These are phyloP conservation scores for Lycium barbarum DNA, from an alignment of 257 asterid species.

Conservation along the genomic window DNA sequence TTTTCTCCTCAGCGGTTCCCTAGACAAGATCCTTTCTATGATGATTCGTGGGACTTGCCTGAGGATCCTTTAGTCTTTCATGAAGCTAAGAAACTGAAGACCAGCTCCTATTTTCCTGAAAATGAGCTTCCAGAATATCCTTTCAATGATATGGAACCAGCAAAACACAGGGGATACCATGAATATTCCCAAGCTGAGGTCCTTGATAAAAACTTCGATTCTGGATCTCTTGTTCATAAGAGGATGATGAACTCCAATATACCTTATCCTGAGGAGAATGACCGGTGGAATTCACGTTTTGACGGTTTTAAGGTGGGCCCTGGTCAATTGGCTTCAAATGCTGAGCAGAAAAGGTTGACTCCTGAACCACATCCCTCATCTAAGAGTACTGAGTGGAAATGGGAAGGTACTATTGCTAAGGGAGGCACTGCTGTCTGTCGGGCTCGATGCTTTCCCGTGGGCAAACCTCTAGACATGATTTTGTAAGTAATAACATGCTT, in stretches of 20 bases:
- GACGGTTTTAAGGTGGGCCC: conserved; percentile 57
- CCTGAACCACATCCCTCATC: conserved; percentile 56
- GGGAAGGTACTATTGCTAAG: conserved; percentile 96
- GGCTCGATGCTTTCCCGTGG: conserved; percentile 98
- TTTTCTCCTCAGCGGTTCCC: conserved; percentile 59
- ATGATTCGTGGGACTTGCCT: conserved; percentile 94
- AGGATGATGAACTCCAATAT: conserved; percentile 45
- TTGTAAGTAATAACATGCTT: conserved; percentile 64
- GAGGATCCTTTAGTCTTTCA: conserved; percentile 71
- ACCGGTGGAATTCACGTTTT: conserved; percentile 53
- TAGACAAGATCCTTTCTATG: conserved; percentile 56
- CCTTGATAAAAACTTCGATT: conserved; percentile 55
- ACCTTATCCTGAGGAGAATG: conserved; percentile 56
- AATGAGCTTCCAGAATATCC: conserved; percentile 86
- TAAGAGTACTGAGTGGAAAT: conserved; percentile 80
- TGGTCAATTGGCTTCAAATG: conserved; percentile 44
- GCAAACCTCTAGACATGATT: conserved; percentile 74
- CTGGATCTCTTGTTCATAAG: conserved; percentile 61
- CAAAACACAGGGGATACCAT: conserved; percentile 48
- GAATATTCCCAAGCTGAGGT: conserved; percentile 49
- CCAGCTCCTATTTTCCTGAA: conserved; percentile 50
- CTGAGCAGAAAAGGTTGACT: conserved; percentile 56
- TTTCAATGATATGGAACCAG: conserved; percentile 63
- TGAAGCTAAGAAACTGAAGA: conserved; percentile 69
- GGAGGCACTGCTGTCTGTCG: conserved; percentile 87